phyloP scores from a whole-genome alignment of 257 asterid species.

The Dorcoceras hygrometricum region DNA sequence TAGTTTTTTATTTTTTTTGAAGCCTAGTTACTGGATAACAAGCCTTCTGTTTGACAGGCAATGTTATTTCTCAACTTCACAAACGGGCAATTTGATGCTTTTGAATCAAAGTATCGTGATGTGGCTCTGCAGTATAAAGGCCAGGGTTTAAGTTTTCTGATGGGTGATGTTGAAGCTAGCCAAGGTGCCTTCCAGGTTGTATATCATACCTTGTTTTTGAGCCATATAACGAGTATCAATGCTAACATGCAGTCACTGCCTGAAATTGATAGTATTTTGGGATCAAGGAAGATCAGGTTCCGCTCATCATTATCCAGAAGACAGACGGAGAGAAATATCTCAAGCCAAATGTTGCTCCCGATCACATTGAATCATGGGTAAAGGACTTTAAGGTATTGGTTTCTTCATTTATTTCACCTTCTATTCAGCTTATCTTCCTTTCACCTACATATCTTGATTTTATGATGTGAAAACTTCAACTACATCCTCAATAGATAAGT shows the following conservation, averaged over 20 bases:
- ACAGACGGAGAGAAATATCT: constrained; percentile 65
- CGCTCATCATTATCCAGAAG: constrained; percentile 72
- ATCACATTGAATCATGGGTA: constrained; percentile 71
- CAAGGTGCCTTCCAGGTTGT: constrained; percentile 89
- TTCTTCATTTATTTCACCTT: constrained; percentile 18
- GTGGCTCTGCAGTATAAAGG: constrained; percentile 73
- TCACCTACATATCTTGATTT: constrained; percentile 9
- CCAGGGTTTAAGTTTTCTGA: constrained; percentile 56
- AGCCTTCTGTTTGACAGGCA: constrained; percentile 52
- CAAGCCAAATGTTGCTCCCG: constrained; percentile 70
- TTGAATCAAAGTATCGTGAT: constrained; percentile 65
- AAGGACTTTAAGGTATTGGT: constrained; percentile 68
- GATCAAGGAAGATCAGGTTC: constrained; percentile 75
- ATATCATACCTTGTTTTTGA: constrained; percentile 17
- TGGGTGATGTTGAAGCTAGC: constrained; percentile 85
- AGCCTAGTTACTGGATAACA: constrained; percentile 13
- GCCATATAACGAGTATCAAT: constrained; percentile 11
- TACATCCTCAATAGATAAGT: constrained; percentile 5
- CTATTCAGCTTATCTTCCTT: constrained; percentile 6
- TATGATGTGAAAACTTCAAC: constrained; percentile 10
- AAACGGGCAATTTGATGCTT: constrained; percentile 55
- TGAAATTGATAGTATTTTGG: constrained; percentile 69
- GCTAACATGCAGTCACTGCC: constrained; percentile 22
- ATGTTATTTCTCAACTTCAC: constrained; percentile 71
- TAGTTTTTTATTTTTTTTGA: background rate